Evolutionary conservation across 768 basidiomycete genomes (phyloP), one percentile per base, ranked within the genome.

Genomic region (Tulasnella sp.): DNA sequence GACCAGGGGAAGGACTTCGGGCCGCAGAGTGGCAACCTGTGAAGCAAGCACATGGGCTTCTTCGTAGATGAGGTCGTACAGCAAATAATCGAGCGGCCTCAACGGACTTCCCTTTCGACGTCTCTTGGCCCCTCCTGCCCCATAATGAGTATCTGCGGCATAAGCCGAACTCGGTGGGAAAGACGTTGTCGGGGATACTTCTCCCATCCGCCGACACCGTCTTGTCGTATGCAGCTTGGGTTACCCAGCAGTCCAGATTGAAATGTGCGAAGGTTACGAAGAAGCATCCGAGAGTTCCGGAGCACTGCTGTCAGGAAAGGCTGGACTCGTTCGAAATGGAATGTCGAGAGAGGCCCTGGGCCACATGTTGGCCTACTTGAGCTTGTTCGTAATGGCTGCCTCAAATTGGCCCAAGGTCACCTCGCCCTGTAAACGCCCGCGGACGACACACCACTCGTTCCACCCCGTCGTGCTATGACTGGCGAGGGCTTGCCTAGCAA

Each of bases 231-330:
- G 61, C 61, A 29, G 26, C 57, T 67, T 67, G 61, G 61, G 61
- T 67, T 67, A 67, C 61, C 29, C 61, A 67, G 61, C 61, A 67
- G 61, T 67, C 61, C 61, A 67, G 61, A 67, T 26, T 67, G 61
- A 67, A 67, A 67, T 67, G 61, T 67, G 61, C 61, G 61, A 67
- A 67, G 61, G 61, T 67, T 67, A 67, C 61, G 32, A 26, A 18
- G 61, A 67, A 67, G 61, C 61, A 35, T 67, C 61, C 61, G 61
- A 67, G 61, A 67, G 61, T 67, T 67, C 61, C 61, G 61, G 61
- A 67, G 61, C 61, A 67, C 61, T 67, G 61, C 61, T 67, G 61
- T 67, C 61, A 67, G 61, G 61, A 67, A 67, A 67, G 61, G 61
- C 61, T 67, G 61, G 61, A 26, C 61, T 67, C 35, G 61, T 67